Evolutionary conservation across 2,329 filamentous ascomycete species (phyloP), one percentile per base, ranked within the genome.

Genomic region (Myriosclerotinia scirpicola): DNA sequence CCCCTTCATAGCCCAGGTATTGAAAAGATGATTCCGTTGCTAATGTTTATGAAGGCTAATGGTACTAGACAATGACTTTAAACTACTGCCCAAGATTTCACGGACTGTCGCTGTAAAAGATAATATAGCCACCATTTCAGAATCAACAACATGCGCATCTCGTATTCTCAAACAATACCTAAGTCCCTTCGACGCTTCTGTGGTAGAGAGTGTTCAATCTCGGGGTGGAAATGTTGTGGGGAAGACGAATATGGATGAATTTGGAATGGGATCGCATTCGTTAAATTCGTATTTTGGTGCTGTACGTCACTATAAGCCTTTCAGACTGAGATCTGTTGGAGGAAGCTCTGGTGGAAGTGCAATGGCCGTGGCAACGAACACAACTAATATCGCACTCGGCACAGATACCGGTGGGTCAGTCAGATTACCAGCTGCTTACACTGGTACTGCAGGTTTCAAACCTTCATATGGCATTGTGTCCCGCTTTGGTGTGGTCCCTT

Each of bases 261-360:
- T 97, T 76, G 93, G 93, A 38, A 97, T 97, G 93, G 93, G 93
- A 2, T 96, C 92, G 11, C 89, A 97, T 75, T 90, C 88, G 1
- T 84, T 82, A 26, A 80, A 89, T 73, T 93, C 92, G 0, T 79
- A 82, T 65, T 87, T 88, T 72, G 91, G 90, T 1, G 76, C 85
- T 1, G 90, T 94, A 5, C 30, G 46, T 44, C 62, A 62, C 36
- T 17, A 38, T n/a, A n/a, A 22, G 40, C 64, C 54, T 14, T 55
- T 50, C n/a, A 15, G 54, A 14, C 30, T 55, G 8, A 42, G 42
- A 46, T 95, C 92, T 0, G 89, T 90, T 0, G 93, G 93, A 48
- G 93, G 93, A 40, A 97, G 93, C 77, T 98, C 94, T 4, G 95
- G 95, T 53, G 95, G 95, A 22, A 97, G 93, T 77, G 95, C 95